Percentiles rank a stretch among this genome's conserved stretches.
These are phyloP conservation scores for Paramyrothecium sp. DNA, from an alignment of 2,329 filamentous ascomycete species.

Conservation along the genomic window DNA sequence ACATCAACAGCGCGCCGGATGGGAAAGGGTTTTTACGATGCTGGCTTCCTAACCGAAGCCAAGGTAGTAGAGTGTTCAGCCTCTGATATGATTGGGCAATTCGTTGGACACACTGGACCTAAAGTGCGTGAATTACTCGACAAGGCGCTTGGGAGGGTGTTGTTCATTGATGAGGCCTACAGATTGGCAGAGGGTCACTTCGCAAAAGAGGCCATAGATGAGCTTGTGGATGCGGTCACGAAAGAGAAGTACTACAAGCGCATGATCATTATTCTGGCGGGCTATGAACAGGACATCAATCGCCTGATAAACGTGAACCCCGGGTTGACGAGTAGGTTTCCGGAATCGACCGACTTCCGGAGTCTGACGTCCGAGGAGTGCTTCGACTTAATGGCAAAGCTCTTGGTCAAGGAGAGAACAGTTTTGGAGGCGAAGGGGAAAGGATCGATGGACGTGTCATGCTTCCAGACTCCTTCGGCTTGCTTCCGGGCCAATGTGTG, in stretches of 20 bases:
- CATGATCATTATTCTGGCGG: constrained; percentile 9
- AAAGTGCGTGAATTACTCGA: constrained; percentile 55
- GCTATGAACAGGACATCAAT: constrained; percentile 7
- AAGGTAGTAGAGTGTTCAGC: constrained; percentile 64
- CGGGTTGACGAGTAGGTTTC: background rate
- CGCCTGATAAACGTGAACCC: background rate
- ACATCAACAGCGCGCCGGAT: constrained; percentile 65
- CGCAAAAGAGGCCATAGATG: constrained; percentile 4
- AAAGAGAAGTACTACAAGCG: constrained; percentile 6
- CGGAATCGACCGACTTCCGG: background rate
- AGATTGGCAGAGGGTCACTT: background rate
- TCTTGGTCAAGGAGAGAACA: no score
- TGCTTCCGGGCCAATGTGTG: no score
- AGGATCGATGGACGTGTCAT: no score
- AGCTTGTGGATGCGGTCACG: constrained; percentile 7
- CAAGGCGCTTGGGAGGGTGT: constrained; percentile 57
- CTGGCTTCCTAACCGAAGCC: constrained; percentile 59
- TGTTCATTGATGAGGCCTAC: constrained; percentile 41
- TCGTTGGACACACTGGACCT: constrained; percentile 62
- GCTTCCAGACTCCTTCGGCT: no score
- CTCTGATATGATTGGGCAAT: constrained; percentile 63
- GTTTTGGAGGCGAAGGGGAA: no score
- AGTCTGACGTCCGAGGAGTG: background rate
- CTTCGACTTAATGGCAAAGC: no score
- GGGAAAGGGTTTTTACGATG: constrained; percentile 67